Conservation (phyloP, 2,329 filamentous ascomycete genomes). For the Aspergillus ruber region DNA sequence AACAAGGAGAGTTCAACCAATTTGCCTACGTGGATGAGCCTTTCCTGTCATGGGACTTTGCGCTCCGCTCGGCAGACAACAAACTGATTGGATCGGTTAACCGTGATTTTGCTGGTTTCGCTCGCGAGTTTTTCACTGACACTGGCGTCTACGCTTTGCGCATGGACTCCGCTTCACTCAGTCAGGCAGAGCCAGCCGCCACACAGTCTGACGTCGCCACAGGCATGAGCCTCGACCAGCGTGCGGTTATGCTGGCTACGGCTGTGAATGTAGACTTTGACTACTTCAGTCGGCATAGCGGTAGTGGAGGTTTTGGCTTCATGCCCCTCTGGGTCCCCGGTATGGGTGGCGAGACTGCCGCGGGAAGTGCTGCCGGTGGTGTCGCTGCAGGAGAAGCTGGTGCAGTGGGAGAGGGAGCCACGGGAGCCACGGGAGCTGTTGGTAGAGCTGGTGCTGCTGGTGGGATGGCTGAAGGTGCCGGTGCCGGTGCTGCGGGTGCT, state of each 20-base stretch:
- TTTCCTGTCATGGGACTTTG: slow-evolving; percentile 61
- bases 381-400: slow-evolving; percentile 25
- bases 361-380: slow-evolving; percentile 29
- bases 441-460: slow-evolving; percentile 37
- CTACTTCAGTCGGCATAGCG: slow-evolving; percentile 59
- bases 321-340: slow-evolving; percentile 50
- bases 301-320: slow-evolving; percentile 40
- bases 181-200: slow-evolving; percentile 28
- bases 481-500: slow-evolving; percentile 42
- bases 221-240: slow-evolving; percentile 60
- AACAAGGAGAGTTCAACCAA: slow-evolving; percentile 47
- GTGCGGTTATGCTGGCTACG: slow-evolving; percentile 60
- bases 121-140: slow-evolving; percentile 59
- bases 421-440: slow-evolving; percentile 32
- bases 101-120: slow-evolving; percentile 57
- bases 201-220: slow-evolving; percentile 19
- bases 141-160: slow-evolving; percentile 59
- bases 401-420: slow-evolving; percentile 30
- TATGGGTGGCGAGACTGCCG: slow-evolving; percentile 35
- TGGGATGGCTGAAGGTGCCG: slow-evolving; percentile 31
- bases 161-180: slow-evolving; percentile 54
- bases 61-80: slow-evolving; percentile 46
- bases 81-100: slow-evolving; percentile 56
- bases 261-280: slow-evolving; percentile 62
- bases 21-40: slow-evolving; percentile 59